These are phyloP conservation scores for Pelagomonas calceolata DNA, from an alignment of 108 stramenopile genomes.

Conservation along the genomic window DNA sequence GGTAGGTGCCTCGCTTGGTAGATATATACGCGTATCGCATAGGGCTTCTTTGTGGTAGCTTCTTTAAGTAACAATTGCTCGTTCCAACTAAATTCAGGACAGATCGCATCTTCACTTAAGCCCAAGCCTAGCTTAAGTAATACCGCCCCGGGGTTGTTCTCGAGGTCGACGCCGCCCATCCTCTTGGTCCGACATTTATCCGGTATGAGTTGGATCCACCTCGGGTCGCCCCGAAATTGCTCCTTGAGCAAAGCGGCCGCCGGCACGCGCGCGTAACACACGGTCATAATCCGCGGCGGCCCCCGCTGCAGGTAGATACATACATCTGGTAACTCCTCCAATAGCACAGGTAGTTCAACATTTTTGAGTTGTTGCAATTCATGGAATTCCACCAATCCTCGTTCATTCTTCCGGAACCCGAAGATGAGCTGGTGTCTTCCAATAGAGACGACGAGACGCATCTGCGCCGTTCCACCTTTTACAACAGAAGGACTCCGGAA, in stretches of 20 bases:
- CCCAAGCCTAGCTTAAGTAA: constrained; percentile 37
- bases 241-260: constrained; percentile 21
- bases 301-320: constrained; percentile 31
- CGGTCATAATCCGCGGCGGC: background rate
- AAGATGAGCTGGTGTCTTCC: constrained; percentile 24
- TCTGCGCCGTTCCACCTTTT: background rate
- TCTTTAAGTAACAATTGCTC: background rate
- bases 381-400: constrained; percentile 22
- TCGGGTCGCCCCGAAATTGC: constrained; percentile 12
- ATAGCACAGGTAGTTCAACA: constrained; percentile 22
- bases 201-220: constrained; percentile 31
- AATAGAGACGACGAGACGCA: constrained; percentile 22
- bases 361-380: background rate
- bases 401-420: constrained; percentile 8
- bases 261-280: constrained; percentile 7
- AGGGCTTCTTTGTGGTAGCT: background rate
- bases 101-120: constrained; percentile 16
- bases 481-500: background rate
- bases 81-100: background rate
- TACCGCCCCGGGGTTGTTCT: constrained; percentile 37
- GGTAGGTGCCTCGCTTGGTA: constrained; percentile 39
- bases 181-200: constrained; percentile 22
- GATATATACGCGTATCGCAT: constrained; percentile 33
- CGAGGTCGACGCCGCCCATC: constrained; percentile 18
- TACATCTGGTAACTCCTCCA: constrained; percentile 35